Conservation (phyloP, 305 asterid species). For the Solanum hybrid region DNA sequence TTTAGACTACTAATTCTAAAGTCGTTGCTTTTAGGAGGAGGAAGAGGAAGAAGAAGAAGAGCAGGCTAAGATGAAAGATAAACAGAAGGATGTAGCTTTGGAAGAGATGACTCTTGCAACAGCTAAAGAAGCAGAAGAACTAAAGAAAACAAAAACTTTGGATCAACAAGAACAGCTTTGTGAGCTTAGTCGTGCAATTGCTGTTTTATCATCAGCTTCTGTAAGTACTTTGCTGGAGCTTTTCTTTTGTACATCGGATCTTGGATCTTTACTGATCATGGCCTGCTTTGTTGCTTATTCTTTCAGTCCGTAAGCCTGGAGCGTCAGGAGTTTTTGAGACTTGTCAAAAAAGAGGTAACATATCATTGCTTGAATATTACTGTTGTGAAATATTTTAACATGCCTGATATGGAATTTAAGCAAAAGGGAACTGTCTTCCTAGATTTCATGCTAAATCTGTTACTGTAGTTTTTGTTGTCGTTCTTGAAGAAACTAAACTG, state of each 20-base stretch:
- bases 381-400: background rate
- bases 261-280: slow-evolving; percentile 13
- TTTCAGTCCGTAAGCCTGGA: slow-evolving; percentile 97
- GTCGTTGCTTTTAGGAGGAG: slow-evolving; percentile 57
- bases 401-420: background rate
- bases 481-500: background rate
- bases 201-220: slow-evolving; percentile 90
- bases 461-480: background rate
- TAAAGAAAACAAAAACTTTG: slow-evolving; percentile 36
- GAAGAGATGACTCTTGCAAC: slow-evolving; percentile 77
- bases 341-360: slow-evolving; percentile 91
- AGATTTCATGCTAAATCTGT: background rate
- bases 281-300: slow-evolving; percentile 19
- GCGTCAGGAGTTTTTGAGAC: slow-evolving; percentile 92
- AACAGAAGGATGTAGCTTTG: slow-evolving; percentile 82
- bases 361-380: background rate
- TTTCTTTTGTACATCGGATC: slow-evolving; percentile 9
- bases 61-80: slow-evolving; percentile 69
- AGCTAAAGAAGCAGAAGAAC: slow-evolving; percentile 56
- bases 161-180: slow-evolving; percentile 93
- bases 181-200: slow-evolving; percentile 91
- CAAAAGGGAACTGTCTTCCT: background rate
- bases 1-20: slow-evolving; percentile 13
- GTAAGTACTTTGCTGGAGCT: slow-evolving; percentile 33
- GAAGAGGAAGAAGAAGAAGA: slow-evolving; percentile 84